These are phyloP conservation scores for Rhinocladiella similis DNA, from an alignment of 2,329 filamentous ascomycete species.

Conservation along the genomic window DNA sequence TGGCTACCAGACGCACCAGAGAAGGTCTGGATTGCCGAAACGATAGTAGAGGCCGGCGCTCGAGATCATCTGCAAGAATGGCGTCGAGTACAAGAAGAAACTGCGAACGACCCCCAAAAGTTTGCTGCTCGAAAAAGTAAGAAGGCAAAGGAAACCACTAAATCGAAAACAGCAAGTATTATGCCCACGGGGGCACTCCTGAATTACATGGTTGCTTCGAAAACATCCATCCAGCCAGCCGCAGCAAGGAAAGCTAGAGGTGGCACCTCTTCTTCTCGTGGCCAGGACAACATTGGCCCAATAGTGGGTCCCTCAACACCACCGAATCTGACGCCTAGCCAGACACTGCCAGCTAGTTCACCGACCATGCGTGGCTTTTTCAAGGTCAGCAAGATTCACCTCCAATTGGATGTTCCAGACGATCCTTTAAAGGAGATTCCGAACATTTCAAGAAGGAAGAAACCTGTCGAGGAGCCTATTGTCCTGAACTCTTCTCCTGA, in stretches of 20 bases:
- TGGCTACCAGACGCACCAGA: slow-evolving; percentile 69
- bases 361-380: slow-evolving; percentile 14
- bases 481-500: background rate
- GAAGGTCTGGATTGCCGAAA: slow-evolving; percentile 68
- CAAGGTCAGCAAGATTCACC: slow-evolving; percentile 16
- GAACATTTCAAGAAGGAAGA: background rate
- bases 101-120: slow-evolving; percentile 25
- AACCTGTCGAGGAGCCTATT: background rate
- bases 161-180: slow-evolving; percentile 8
- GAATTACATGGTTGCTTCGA: slow-evolving; percentile 12
- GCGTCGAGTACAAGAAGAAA: slow-evolving; percentile 46
- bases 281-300: background rate
- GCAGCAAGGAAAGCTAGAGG: background rate
- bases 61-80: slow-evolving; percentile 67
- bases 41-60: slow-evolving; percentile 63
- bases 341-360: background rate
- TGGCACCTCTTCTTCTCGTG: background rate
- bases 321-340: background rate
- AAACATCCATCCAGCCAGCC: background rate
- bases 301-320: background rate
- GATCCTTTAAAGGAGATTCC: background rate
- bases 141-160: slow-evolving; percentile 16
- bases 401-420: background rate
- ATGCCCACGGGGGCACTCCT: slow-evolving; percentile 15
- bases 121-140: slow-evolving; percentile 27